Conservation (phyloP, 2,329 filamentous ascomycete genomes). For the Paecilomyces niveus region DNA sequence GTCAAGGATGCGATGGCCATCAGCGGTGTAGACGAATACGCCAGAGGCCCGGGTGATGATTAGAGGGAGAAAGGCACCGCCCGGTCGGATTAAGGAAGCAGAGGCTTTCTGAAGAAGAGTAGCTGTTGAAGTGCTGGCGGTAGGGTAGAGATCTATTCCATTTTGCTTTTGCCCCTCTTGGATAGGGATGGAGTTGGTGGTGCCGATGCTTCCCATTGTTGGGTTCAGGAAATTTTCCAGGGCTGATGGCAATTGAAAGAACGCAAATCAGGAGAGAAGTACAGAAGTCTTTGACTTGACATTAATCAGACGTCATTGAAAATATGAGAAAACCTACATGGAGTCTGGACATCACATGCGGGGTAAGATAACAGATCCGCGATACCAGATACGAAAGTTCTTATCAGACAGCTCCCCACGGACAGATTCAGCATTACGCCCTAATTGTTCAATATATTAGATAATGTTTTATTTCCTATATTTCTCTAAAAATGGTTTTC, state of each 20-base stretch:
- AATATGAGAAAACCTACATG: too few relatives aligned
- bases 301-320: background rate
- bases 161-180: background rate
- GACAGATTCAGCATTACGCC: background rate
- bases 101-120: conserved; percentile 22
- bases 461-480: too few relatives aligned
- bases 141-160: background rate
- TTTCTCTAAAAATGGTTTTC: too few relatives aligned
- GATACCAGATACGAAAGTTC: background rate
- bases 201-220: background rate
- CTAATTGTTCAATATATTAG: background rate
- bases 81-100: conserved; percentile 16
- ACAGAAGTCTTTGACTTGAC: background rate
- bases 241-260: background rate
- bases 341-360: background rate
- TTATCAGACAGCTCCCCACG: background rate
- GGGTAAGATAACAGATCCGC: background rate
- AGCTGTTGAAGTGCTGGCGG: background rate
- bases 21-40: conserved; percentile 39
- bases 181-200: background rate
- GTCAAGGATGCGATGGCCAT: conserved; percentile 45
- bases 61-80: conserved; percentile 24
- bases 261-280: background rate
- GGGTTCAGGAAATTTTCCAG: background rate
- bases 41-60: conserved; percentile 42